These are phyloP conservation scores for Apiospora sp. DNA, from an alignment of 2,329 filamentous ascomycete species.

Conservation along the genomic window DNA sequence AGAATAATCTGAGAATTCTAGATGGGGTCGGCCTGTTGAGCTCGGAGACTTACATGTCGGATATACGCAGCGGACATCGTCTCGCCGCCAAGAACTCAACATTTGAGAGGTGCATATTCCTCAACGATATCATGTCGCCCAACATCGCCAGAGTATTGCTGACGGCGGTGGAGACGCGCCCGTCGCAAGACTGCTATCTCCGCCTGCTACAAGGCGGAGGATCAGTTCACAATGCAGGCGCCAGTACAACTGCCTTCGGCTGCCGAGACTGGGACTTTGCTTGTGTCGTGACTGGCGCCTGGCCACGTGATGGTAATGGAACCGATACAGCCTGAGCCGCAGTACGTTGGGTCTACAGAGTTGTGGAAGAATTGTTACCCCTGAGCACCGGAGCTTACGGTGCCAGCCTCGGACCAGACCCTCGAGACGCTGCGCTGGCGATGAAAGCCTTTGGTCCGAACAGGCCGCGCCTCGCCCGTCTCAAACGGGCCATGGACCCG, in stretches of 20 bases:
- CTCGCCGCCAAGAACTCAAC: conserved; percentile 64
- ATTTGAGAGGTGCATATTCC: conserved; percentile 71
- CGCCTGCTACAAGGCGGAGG: conserved; percentile 69
- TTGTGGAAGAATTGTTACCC: conserved; percentile 56
- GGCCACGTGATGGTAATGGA: conserved; percentile 61
- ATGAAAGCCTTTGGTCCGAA: conserved; percentile 66
- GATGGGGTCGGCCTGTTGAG: conserved; percentile 63
- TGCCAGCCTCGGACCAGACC: conserved; percentile 70
- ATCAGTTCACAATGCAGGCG: conserved; percentile 51
- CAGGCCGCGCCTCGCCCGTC: conserved; percentile 52
- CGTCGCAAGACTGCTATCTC: conserved; percentile 64
- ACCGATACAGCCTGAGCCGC: conserved; percentile 48
- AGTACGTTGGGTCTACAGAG: conserved; percentile 65
- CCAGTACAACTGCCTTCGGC: conserved; percentile 64
- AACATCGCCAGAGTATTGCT: conserved; percentile 49
- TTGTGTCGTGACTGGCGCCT: conserved; percentile 69
- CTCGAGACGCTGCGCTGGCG: conserved; percentile 62
- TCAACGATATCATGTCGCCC: conserved; percentile 54
- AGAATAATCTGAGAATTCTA: conserved; percentile 45
- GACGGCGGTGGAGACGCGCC: conserved; percentile 55
- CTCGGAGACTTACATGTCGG: conserved; percentile 66
- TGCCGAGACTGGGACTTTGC: conserved; percentile 71
- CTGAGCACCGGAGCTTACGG: conserved; percentile 61
- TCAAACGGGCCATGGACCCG: conserved; percentile 61
- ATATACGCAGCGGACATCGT: conserved; percentile 66